Evolutionary conservation across 768 basidiomycete genomes (phyloP).

Genomic region (Pleurotus djamor): DNA sequence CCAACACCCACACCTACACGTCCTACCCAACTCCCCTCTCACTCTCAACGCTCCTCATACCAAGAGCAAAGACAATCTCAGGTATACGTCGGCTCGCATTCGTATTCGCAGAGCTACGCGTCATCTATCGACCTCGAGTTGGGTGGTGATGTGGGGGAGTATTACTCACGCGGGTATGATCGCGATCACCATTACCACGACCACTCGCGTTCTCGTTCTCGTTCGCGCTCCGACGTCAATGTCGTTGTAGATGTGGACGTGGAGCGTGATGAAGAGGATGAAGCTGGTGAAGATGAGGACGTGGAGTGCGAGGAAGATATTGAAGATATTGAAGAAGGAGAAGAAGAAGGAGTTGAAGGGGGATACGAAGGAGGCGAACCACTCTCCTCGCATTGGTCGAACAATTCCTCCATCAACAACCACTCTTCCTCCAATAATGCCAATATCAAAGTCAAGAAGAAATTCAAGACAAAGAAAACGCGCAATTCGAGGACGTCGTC

Average conservation of each 20-base stretch:
- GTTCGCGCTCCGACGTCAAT: too few species aligned
- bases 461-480: neutral
- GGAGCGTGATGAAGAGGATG: neutral
- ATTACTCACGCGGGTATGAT: too few species aligned
- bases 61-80: too few species aligned
- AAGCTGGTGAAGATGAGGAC: neutral
- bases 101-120: too few species aligned
- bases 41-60: too few species aligned
- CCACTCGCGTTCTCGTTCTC: too few species aligned
- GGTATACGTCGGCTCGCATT: too few species aligned
- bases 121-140: too few species aligned
- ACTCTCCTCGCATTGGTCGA: slow-evolving; percentile 3
- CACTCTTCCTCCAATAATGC: neutral
- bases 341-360: neutral
- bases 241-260: neutral
- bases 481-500: neutral
- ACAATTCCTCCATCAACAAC: neutral
- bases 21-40: too few species aligned
- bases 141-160: too few species aligned
- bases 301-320: neutral
- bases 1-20: too few species aligned
- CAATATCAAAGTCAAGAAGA: neutral
- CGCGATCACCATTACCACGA: too few species aligned
- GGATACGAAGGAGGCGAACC: neutral
- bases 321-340: neutral